phyloP scores from a whole-genome alignment of 768 basidiomycete genomes.

The Suillus decipiens region DNA sequence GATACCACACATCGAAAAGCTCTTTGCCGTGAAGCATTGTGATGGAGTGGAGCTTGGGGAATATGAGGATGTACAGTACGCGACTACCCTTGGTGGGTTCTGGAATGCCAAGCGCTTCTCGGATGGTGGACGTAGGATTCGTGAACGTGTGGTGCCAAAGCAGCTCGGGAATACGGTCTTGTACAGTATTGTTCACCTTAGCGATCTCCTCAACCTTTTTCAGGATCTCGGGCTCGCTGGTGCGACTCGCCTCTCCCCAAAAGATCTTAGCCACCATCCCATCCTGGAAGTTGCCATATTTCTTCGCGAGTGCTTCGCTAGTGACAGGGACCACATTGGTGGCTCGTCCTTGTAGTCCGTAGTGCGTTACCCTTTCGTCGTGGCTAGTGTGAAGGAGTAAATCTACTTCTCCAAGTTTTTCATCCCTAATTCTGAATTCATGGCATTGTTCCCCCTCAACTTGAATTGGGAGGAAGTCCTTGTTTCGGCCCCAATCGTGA shows the following conservation, averaged over 20 bases:
- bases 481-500: no score
- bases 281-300: not conserved
- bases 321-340: no score
- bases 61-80: not conserved
- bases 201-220: constrained; percentile 1
- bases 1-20: not conserved
- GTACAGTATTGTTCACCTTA: not conserved
- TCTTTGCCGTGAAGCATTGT: not conserved
- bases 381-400: no score
- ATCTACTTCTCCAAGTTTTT: no score
- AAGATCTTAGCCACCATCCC: not conserved
- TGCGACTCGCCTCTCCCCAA: no score
- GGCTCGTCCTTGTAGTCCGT: no score
- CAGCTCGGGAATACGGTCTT: not conserved
- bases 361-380: no score
- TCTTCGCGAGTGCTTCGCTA: no score
- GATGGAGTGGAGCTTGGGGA: not conserved
- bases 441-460: no score
- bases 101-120: not conserved
- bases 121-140: not conserved
- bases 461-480: no score
- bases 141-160: not conserved
- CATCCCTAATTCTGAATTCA: no score
- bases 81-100: not conserved
- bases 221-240: not conserved